Base-by-base conservation (phyloP, 768 basidiomycete species). In the Lactifluus rugatus region DNA sequence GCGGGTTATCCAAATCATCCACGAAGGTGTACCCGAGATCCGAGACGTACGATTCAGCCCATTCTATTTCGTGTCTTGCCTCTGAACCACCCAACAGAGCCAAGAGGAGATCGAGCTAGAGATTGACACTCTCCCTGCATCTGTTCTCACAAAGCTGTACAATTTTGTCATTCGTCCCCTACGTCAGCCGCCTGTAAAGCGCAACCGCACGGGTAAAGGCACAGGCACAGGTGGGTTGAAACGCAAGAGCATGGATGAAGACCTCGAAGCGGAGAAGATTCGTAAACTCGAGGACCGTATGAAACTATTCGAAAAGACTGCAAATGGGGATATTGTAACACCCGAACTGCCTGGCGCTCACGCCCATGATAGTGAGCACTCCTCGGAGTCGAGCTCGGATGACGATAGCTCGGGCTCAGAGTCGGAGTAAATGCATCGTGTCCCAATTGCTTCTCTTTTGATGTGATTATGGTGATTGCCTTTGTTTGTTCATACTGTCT, bases 61-160 rank as follows among this genome's bases (percentile, higher is more conserved):
- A 72, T 19, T 21, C 34, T 45, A 36, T 37, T 55, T 32, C 60
- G 19, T 44, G 60, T 31, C n/a, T 31, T 34, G 8, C 58, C 56
- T 58, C 67, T 58, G 60, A 58, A 51, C 14, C 59, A 28, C 52
- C 63, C n/a, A 62, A 55, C 75, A 93, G 90, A 93, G 90, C 71
- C 89, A 87, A 47, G 93, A 97, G 72, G 96, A 99, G 75, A 97
- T 99, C 67, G 96, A 99, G 71, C 82, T 99, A 44, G 96, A 99
- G 72, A 98, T 99, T 67, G 96, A 98, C 68, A 76, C 83, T 41
- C 76, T 99, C 32, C 94, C 96, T 49, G 78, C 89, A 7, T 71
- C 80, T 31, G 94, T 96, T 46, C 81, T 97, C 53, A 87, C 88
- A 53, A 91, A 92, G 73, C 79, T 99, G 28, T 99, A 97, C 77